phyloP scores from a whole-genome alignment of 169 alveolate species.

The Amoebophrya sp. region DNA sequence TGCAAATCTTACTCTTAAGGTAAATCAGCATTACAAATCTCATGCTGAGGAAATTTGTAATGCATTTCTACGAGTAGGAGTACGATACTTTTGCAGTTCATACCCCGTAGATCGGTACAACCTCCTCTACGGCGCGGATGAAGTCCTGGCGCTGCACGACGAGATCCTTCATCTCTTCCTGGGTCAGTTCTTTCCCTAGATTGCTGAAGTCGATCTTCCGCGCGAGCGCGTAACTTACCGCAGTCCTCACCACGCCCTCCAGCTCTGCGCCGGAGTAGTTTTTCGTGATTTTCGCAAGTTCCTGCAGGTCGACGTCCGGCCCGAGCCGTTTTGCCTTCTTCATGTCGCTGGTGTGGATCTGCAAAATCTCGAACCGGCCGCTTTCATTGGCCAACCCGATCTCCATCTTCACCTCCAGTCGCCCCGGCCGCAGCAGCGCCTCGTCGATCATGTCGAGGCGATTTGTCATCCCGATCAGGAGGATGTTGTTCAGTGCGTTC shows the following conservation, averaged over 20 bases:
- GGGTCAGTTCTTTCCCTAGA: neutral
- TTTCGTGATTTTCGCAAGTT: conserved; percentile 86
- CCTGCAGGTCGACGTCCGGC: conserved; percentile 80
- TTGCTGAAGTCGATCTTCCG: conserved; percentile 2
- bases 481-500: conserved; percentile 91
- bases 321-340: conserved; percentile 61
- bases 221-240: conserved; percentile 33
- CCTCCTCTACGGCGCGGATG: conserved; percentile 80
- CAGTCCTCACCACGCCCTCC: conserved; percentile 60
- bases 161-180: conserved; percentile 57
- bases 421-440: conserved; percentile 98
- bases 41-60: too few species aligned
- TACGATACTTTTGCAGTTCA: too few species aligned
- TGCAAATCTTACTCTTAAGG: too few species aligned
- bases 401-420: conserved; percentile 97
- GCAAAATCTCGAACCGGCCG: conserved; percentile 94
- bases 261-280: conserved; percentile 99
- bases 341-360: conserved; percentile 94
- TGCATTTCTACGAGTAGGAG: too few species aligned
- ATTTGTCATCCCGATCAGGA: conserved; percentile 98
- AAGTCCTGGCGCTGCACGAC: conserved; percentile 75
- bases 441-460: conserved; percentile 97
- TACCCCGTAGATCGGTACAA: conserved; percentile 90
- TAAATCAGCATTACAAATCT: too few species aligned
- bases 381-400: conserved; percentile 94